Evolutionary conservation across 352 stramenopile genomes (phyloP).

Genomic region (Elongisporangium senticosum): DNA sequence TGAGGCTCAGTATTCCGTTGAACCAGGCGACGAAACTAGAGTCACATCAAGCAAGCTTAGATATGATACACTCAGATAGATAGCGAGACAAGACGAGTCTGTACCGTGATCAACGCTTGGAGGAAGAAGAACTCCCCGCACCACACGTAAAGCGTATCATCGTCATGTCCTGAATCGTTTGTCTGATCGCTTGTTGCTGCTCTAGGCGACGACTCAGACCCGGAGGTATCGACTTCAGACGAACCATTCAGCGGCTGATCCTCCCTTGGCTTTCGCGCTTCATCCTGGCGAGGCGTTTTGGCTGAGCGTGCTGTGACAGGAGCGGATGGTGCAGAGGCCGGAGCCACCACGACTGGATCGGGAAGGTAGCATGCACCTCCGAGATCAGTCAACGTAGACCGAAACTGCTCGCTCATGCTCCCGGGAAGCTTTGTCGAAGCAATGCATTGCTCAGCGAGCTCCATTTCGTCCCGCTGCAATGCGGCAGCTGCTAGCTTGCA

Average conservation of each 20-base stretch:
- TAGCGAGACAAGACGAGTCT: background rate
- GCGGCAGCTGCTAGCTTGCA: slow-evolving; percentile 26
- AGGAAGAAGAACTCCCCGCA: slow-evolving; percentile 61
- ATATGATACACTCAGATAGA: background rate
- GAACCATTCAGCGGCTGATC: no score
- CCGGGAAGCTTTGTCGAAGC: slow-evolving; percentile 40
- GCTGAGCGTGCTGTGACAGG: slow-evolving; percentile 21
- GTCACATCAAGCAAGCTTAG: background rate
- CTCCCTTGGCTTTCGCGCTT: slow-evolving; percentile 4
- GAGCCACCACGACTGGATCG: slow-evolving; percentile 6
- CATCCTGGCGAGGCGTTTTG: slow-evolving; percentile 22
- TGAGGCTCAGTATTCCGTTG: background rate
- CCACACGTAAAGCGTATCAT: slow-evolving; percentile 54
- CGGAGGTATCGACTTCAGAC: background rate
- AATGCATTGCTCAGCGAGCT: slow-evolving; percentile 23
- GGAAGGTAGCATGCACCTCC: slow-evolving; percentile 29
- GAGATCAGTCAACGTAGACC: slow-evolving; percentile 15
- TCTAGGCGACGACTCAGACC: background rate
- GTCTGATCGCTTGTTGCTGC: background rate
- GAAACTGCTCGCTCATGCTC: slow-evolving; percentile 31
- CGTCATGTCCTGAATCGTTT: slow-evolving; percentile 15
- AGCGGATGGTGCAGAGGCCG: slow-evolving; percentile 3
- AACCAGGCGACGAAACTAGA: background rate
- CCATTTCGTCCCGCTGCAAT: slow-evolving; percentile 8
- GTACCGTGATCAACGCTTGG: slow-evolving; percentile 39